Conservation (phyloP, 2,329 filamentous ascomycete genomes). For the Fusarium subtropicale region DNA sequence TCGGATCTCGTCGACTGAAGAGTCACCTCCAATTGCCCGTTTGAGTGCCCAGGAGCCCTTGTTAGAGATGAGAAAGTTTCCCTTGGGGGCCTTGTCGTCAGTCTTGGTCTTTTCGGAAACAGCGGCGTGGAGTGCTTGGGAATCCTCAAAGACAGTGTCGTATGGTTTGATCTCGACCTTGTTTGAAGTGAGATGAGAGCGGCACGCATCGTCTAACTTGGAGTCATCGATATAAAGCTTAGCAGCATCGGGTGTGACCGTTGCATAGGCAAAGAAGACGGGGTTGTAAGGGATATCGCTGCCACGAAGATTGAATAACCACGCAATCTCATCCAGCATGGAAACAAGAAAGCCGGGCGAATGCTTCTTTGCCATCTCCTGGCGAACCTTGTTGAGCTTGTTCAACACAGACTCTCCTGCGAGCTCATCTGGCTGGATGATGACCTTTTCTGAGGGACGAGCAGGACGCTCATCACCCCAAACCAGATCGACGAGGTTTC, state of each 20-base stretch:
- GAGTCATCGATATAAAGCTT: conserved; percentile 86
- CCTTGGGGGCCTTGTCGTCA: conserved; percentile 49
- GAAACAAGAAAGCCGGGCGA: conserved; percentile 88
- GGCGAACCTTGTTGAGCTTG: conserved; percentile 88
- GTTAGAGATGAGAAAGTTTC: conserved; percentile 87
- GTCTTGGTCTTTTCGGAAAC: conserved; percentile 56
- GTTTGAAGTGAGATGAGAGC: conserved; percentile 74
- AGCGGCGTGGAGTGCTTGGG: conserved; percentile 65
- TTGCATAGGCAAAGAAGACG: conserved; percentile 97
- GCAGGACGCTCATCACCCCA: conserved; percentile 82
- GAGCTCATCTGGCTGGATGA: conserved; percentile 76
- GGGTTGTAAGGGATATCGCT: conserved; percentile 98
- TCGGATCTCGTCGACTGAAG: conserved; percentile 84
- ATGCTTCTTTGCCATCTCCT: conserved; percentile 91
- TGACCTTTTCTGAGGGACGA: conserved; percentile 80
- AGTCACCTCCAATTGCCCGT: conserved; percentile 84
- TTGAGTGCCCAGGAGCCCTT: conserved; percentile 94
- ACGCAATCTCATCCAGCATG: conserved; percentile 95
- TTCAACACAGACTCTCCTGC: conserved; percentile 84
- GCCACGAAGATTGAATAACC: conserved; percentile 97
- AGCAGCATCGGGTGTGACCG: conserved; percentile 80
- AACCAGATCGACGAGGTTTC: conserved; percentile 91
- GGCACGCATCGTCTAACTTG: conserved; percentile 78
- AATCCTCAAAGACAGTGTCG: conserved; percentile 81
- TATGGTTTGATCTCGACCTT: conserved; percentile 85